Evolutionary conservation across 805 yeast genomes (phyloP).

Genomic region (Tetrapisispora nanseiensis): DNA sequence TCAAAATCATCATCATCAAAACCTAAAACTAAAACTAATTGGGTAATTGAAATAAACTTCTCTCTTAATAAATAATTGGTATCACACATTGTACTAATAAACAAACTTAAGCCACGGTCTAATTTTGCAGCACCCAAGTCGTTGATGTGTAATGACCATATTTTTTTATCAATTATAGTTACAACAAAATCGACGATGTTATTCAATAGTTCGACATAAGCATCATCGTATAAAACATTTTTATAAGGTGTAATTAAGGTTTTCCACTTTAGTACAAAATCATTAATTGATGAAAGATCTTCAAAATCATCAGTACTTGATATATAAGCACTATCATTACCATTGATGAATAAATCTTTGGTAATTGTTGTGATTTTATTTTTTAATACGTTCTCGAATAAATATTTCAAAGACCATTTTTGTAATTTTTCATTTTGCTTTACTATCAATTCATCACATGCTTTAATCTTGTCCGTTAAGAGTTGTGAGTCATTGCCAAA

Average conservation of each 20-base stretch:
- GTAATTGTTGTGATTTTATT: conserved; percentile 35
- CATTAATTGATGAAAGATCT: conserved; percentile 31
- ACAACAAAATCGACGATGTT: conserved; percentile 47
- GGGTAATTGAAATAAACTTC: conserved; percentile 71
- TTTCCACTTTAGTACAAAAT: conserved; percentile 59
- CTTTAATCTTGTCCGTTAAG: conserved; percentile 20
- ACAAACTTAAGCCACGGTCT: conserved; percentile 68
- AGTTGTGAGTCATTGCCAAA: conserved; percentile 29
- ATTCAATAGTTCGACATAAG: conserved; percentile 40
- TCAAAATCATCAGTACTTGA: conserved; percentile 29
- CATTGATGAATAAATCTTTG: conserved; percentile 32
- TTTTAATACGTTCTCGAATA: conserved; percentile 31
- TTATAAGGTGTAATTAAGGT: conserved; percentile 54
- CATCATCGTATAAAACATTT: conserved; percentile 44
- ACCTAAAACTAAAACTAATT: conserved; percentile 70
- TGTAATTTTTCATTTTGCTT: conserved; percentile 26
- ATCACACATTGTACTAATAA: conserved; percentile 66
- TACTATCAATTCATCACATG: conserved; percentile 17
- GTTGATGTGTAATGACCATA: conserved; percentile 62
- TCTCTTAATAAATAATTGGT: conserved; percentile 68
- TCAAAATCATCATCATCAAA: conserved; percentile 58
- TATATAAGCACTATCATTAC: conserved; percentile 18
- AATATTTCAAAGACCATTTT: conserved; percentile 33
- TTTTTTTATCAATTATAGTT: conserved; percentile 48
- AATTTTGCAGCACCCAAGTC: conserved; percentile 76